These are phyloP conservation scores for Scutellaria galericulata DNA, from an alignment of 257 asterid species.

Conservation along the genomic window DNA sequence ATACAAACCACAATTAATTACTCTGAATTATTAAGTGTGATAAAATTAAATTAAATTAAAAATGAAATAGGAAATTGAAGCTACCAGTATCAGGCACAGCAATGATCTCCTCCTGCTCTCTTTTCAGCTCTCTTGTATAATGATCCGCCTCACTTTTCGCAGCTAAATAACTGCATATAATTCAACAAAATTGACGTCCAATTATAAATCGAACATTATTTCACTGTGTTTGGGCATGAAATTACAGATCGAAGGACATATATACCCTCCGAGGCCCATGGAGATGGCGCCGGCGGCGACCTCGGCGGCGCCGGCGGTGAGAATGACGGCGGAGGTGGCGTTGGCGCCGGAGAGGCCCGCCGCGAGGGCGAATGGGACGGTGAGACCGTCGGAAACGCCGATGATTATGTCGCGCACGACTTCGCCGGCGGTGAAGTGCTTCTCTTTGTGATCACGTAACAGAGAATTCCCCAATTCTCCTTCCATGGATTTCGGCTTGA, in stretches of 20 bases:
- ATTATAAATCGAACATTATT: too few species aligned
- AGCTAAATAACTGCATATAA: constrained; percentile 66
- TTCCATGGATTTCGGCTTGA: constrained; percentile 43
- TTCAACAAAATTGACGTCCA: neutral
- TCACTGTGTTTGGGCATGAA: too few species aligned
- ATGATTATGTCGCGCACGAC: constrained; percentile 87
- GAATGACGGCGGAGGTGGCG: constrained; percentile 83
- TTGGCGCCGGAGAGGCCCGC: constrained; percentile 97
- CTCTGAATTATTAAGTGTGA: too few species aligned
- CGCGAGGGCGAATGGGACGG: constrained; percentile 96
- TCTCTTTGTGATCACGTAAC: constrained; percentile 69
- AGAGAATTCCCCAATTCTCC: constrained; percentile 48
- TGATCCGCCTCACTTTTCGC: constrained; percentile 98
- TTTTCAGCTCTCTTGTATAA: constrained; percentile 70
- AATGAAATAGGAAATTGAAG: neutral
- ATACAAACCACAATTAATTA: too few species aligned
- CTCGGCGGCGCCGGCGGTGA: constrained; percentile 95
- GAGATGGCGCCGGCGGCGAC: constrained; percentile 98
- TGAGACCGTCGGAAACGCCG: constrained; percentile 94
- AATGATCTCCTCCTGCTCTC: constrained; percentile 87
- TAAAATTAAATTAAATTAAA: too few species aligned
- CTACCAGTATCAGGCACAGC: constrained; percentile 90
- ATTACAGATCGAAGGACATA: neutral
- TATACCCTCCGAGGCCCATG: constrained; percentile 99
- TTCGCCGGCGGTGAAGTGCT: constrained; percentile 94